Evolutionary conservation across 148 eudicot species (phyloP).

Genomic region (Rhododendron williamsianum): DNA sequence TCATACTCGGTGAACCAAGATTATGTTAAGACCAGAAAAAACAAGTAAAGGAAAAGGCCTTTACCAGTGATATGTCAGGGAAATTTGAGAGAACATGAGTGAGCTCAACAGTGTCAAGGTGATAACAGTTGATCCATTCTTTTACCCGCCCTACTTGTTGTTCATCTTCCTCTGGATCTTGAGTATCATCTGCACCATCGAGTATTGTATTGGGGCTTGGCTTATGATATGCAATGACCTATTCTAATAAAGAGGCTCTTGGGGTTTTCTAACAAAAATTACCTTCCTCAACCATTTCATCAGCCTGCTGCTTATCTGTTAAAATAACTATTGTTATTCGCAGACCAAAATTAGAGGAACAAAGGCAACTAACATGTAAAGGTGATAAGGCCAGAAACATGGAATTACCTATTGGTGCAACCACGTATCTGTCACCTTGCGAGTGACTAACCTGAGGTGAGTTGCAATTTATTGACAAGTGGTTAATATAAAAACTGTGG

Average conservation of each 20-base stretch:
- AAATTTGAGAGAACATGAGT: conserved; percentile 72
- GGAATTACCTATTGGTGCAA: conserved; percentile 62
- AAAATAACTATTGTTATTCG: conserved; percentile 3
- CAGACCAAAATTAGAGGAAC: background rate
- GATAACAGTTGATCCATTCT: conserved; percentile 71
- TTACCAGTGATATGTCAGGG: conserved; percentile 80
- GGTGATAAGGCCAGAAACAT: conserved; percentile 7
- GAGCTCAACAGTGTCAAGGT: conserved; percentile 54
- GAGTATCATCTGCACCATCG: conserved; percentile 64
- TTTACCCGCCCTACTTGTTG: conserved; percentile 63
- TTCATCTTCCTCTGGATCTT: conserved; percentile 85
- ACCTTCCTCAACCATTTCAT: conserved; percentile 45
- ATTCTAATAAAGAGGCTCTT: background rate
- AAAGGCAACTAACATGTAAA: background rate
- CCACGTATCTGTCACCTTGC: conserved; percentile 52
- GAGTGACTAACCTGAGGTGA: conserved; percentile 51
- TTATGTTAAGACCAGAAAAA: background rate
- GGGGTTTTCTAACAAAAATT: background rate
- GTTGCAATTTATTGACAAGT: background rate
- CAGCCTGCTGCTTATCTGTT: conserved; percentile 39
- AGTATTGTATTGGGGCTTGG: background rate
- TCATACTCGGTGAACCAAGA: background rate
- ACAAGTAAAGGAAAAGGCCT: conserved; percentile 1
- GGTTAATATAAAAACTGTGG: background rate
- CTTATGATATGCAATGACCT: background rate